phyloP scores from a whole-genome alignment of 2,329 filamentous ascomycete species.

The Arthroderma uncinatum region DNA sequence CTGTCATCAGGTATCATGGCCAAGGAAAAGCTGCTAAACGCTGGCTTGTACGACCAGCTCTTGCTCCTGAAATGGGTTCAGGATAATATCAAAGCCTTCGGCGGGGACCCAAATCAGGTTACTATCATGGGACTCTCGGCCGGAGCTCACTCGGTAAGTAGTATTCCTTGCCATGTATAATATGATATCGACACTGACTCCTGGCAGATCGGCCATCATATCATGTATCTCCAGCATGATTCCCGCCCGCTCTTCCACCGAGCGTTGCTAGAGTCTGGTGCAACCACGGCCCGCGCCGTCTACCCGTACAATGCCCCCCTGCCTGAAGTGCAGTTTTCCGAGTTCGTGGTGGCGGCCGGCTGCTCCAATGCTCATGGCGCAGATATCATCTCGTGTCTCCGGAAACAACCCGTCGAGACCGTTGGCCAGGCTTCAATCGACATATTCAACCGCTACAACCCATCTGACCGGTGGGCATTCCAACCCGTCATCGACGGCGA shows the following conservation, averaged over 20 bases:
- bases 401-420: conserved; percentile 27
- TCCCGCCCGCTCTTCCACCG: conserved; percentile 33
- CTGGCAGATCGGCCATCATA: conserved; percentile 53
- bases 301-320: conserved; percentile 32
- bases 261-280: conserved; percentile 39
- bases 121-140: conserved; percentile 32
- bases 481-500: conserved; percentile 57
- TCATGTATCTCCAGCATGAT: conserved; percentile 40
- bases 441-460: conserved; percentile 38
- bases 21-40: conserved; percentile 42
- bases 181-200: background rate
- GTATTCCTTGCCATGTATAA: too few species aligned
- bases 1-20: conserved; percentile 46
- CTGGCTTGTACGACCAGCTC: conserved; percentile 29
- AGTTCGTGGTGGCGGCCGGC: conserved; percentile 30
- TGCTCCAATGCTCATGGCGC: conserved; percentile 22
- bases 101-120: conserved; percentile 24
- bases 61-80: conserved; percentile 27
- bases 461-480: conserved; percentile 47
- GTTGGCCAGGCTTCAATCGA: conserved; percentile 33
- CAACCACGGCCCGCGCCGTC: conserved; percentile 38
- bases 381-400: conserved; percentile 33
- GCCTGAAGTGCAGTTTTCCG: conserved; percentile 37
- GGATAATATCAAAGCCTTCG: conserved; percentile 22
- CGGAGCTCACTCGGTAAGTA: conserved; percentile 45